Percentiles rank a stretch among this genome's conserved stretches.
These are phyloP conservation scores for Fusarium proliferatum DNA, from an alignment of 2,329 filamentous ascomycete genomes.

Conservation along the genomic window DNA sequence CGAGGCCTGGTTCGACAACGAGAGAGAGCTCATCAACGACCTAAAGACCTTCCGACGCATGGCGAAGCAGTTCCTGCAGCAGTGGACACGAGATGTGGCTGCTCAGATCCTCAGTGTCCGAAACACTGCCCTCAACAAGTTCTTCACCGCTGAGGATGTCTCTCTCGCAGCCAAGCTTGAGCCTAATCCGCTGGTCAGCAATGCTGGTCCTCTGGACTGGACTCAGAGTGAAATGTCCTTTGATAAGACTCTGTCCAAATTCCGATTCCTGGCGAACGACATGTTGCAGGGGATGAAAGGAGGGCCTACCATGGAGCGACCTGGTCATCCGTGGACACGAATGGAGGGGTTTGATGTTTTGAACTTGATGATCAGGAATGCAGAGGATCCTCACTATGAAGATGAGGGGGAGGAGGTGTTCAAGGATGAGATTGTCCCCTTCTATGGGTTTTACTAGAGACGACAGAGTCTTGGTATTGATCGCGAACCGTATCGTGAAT, in stretches of 20 bases:
- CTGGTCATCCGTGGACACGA: not conserved
- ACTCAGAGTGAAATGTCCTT: not conserved
- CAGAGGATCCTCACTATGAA: fast-evolving
- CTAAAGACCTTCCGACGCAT: fast-evolving
- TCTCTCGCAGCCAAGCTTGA: not conserved
- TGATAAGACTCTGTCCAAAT: not conserved
- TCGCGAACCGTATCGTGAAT: too few species aligned
- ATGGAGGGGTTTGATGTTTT: not conserved
- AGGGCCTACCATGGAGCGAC: not conserved
- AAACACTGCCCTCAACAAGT: not conserved
- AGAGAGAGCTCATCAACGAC: not conserved
- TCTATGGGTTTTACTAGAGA: not conserved
- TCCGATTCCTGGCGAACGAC: not conserved
- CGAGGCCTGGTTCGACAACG: fast-evolving
- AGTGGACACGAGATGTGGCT: not conserved
- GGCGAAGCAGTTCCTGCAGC: not conserved
- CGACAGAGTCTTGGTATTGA: too few species aligned
- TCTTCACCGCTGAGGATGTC: not conserved
- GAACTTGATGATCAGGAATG: not conserved
- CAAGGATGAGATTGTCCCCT: not conserved
- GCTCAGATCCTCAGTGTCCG: not conserved
- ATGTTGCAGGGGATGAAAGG: not conserved
- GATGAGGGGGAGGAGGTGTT: fast-evolving
- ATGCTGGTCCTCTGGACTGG: not conserved
- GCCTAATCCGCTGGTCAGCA: not conserved